Conservation (phyloP, 805 yeast species). For the Candida qinlingensis region DNA sequence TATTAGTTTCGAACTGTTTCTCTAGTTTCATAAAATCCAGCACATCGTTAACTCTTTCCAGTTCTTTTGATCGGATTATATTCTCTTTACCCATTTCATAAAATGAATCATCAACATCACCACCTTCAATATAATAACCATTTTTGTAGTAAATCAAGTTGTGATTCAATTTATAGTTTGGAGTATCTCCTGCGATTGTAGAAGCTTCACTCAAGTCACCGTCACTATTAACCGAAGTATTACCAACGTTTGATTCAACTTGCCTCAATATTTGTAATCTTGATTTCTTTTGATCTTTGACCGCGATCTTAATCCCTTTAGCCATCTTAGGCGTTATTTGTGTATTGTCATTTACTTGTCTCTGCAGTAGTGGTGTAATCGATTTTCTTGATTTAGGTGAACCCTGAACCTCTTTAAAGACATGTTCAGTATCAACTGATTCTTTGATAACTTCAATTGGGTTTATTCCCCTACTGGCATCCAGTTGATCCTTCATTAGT, state of each 20-base stretch:
- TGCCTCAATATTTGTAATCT: slow-evolving; percentile 19
- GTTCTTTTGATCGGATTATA: slow-evolving; percentile 18
- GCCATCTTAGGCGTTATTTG: slow-evolving; percentile 20
- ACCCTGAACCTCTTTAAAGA: slow-evolving; percentile 7
- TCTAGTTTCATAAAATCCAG: slow-evolving; percentile 22
- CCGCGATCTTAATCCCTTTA: slow-evolving; percentile 23
- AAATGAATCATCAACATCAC: slow-evolving; percentile 17
- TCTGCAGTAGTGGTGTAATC: neutral
- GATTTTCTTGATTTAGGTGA: slow-evolving; percentile 17
- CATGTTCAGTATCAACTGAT: neutral
- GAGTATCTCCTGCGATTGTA: slow-evolving; percentile 21
- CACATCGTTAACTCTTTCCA: slow-evolving; percentile 16
- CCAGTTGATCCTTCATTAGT: neutral
- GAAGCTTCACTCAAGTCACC: slow-evolving; percentile 25
- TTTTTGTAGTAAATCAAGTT: slow-evolving; percentile 24
- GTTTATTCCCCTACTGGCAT: neutral
- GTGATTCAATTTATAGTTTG: slow-evolving; percentile 21
- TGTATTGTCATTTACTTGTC: neutral
- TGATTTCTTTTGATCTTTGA: slow-evolving; percentile 21
- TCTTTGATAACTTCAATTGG: neutral
- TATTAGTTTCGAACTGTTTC: slow-evolving; percentile 11
- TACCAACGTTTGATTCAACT: slow-evolving; percentile 6
- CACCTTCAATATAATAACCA: slow-evolving; percentile 20
- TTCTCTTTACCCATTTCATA: slow-evolving; percentile 20
- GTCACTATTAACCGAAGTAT: slow-evolving; percentile 14